A percentile compares a stretch with the other conserved stretches of the same genome.
Conservation (phyloP, 345 rosid species). For the Rhizophora mangle region DNA sequence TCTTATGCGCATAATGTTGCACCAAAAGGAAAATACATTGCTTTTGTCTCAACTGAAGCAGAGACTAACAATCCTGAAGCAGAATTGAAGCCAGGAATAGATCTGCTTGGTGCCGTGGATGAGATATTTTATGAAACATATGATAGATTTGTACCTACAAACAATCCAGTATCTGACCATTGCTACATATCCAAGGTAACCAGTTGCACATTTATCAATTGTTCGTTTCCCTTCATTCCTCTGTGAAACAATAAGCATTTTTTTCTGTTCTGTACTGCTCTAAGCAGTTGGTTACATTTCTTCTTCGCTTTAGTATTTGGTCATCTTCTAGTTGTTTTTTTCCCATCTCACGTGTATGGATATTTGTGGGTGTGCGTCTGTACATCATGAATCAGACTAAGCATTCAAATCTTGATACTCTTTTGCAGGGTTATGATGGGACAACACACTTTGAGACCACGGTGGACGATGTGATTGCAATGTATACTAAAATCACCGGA, state of each 20-base stretch:
- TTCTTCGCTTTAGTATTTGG: no score
- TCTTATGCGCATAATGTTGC: conserved; percentile 96
- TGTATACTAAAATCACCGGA: conserved; percentile 80
- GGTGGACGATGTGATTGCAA: conserved; percentile 63
- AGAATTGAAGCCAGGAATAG: conserved; percentile 82
- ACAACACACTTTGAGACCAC: conserved; percentile 91
- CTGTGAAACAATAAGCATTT: background rate
- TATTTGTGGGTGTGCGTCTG: background rate
- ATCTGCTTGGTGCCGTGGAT: conserved; percentile 68
- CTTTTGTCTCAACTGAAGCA: conserved; percentile 89
- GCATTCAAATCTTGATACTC: conserved; percentile 1
- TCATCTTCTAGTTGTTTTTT: background rate
- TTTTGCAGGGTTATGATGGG: conserved; percentile 70
- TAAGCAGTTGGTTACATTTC: no score
- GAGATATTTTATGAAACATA: conserved; percentile 77
- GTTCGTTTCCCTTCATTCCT: background rate
- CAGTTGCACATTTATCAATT: background rate
- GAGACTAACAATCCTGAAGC: conserved; percentile 77
- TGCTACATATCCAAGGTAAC: conserved; percentile 87
- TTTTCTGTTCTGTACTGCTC: no score
- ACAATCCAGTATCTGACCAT: conserved; percentile 47
- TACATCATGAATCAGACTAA: background rate
- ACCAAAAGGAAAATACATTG: conserved; percentile 83
- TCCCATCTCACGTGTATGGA: background rate
- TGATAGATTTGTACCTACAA: conserved; percentile 72